A percentile compares a stretch with the other conserved stretches of the same genome.
Conservation (phyloP, 345 rosid genomes). For the Rhodamnia rubescens region DNA sequence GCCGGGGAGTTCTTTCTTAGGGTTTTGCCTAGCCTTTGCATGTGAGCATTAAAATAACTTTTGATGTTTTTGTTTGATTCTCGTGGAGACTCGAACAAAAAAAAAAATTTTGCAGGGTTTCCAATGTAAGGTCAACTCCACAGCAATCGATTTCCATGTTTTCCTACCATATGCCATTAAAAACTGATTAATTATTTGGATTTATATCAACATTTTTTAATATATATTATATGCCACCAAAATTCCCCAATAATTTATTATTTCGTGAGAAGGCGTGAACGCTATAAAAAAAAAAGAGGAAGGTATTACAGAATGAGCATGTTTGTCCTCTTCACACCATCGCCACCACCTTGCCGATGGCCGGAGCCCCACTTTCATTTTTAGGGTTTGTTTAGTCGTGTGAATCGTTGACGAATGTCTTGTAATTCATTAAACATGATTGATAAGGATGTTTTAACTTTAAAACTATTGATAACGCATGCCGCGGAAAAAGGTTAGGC, state of each 20-base stretch:
- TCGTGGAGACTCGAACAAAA: constrained; percentile 5
- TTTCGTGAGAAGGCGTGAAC: not conserved
- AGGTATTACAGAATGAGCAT: constrained; percentile 30
- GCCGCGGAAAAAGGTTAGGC: not conserved
- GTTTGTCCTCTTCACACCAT: constrained; percentile 14
- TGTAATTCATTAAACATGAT: not conserved
- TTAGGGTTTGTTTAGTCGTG: not conserved
- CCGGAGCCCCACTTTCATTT: not conserved
- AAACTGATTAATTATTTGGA: not conserved
- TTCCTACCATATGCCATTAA: not conserved
- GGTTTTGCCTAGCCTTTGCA: constrained; percentile 2
- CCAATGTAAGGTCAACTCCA: constrained; percentile 23
- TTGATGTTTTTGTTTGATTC: not conserved
- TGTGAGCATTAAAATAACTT: constrained; percentile 5
- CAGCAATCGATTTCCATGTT: not conserved
- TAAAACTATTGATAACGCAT: not conserved
- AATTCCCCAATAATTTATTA: not conserved
- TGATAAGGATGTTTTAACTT: not conserved
- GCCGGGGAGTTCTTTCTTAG: not conserved
- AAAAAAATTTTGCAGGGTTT: not conserved
- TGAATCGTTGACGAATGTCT: not conserved
- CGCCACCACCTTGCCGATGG: not conserved
- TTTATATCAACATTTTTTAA: not conserved
- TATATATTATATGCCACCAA: not conserved
- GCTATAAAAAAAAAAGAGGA: constrained; percentile 6